These are phyloP conservation scores for Sarcocystis neurona DNA, from an alignment of 169 alveolate species.

Conservation along the genomic window DNA sequence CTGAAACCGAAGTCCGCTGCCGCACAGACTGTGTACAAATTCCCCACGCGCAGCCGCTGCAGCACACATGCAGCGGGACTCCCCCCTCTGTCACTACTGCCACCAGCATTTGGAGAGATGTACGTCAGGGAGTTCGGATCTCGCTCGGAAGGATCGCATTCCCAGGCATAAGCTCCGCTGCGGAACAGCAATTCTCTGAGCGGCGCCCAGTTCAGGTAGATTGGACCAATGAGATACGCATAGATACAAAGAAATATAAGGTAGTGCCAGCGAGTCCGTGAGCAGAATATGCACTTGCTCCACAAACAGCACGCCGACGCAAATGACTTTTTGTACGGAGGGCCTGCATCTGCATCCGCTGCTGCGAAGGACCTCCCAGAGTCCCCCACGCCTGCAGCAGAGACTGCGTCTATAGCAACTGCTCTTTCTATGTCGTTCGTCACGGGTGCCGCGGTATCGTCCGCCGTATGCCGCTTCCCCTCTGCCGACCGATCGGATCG, in stretches of 20 bases:
- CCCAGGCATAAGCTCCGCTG: conserved; percentile 51
- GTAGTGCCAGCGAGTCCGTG: conserved; percentile 26
- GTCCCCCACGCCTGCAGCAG: no score
- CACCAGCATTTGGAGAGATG: neutral
- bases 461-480: no score
- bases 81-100: neutral
- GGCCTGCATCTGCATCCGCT: conserved; percentile 19
- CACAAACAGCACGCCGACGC: neutral
- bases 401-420: no score
- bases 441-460: no score
- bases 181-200: conserved; percentile 39
- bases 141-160: conserved; percentile 22
- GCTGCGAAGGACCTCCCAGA: no score
- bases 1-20: conserved; percentile 57
- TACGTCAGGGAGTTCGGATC: neutral
- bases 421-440: no score
- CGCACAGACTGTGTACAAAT: conserved; percentile 37
- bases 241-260: conserved; percentile 18
- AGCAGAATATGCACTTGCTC: neutral
- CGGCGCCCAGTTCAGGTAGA: conserved; percentile 60
- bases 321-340: neutral
- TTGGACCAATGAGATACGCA: conserved; percentile 45
- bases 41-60: conserved; percentile 44
- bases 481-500: no score
- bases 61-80: conserved; percentile 14